A percentile compares a stretch with the other conserved stretches of the same genome.
phyloP scores from a whole-genome alignment of 768 basidiomycete genomes.

The Russula ochroleuca region DNA sequence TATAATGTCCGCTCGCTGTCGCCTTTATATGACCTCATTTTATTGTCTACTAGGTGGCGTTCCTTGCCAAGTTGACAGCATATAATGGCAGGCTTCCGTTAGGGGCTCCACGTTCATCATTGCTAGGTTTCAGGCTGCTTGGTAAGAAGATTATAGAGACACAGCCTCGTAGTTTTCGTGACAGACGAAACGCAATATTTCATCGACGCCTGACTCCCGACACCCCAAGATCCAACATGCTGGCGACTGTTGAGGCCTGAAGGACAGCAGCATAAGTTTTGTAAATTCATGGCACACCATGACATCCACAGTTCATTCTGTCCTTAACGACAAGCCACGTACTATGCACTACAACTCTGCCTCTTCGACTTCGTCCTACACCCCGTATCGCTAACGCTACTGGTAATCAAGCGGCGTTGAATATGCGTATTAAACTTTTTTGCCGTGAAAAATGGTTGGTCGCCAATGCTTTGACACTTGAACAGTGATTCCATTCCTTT shows the following conservation, averaged over 20 bases:
- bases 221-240: not conserved
- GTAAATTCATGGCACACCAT: not conserved
- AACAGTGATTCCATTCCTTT: not conserved
- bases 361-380: too few relatives aligned
- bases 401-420: constrained; percentile 1
- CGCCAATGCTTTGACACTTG: not conserved
- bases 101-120: constrained; percentile 2
- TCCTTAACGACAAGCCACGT: too few relatives aligned
- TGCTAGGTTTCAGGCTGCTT: constrained; percentile 7
- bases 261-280: not conserved
- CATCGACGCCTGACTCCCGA: not conserved
- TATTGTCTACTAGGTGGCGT: constrained; percentile 7
- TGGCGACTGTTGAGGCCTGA: not conserved
- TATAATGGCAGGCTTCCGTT: not conserved
- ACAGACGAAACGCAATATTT: not conserved
- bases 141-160: constrained; percentile 1
- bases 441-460: not conserved
- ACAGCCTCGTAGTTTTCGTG: not conserved
- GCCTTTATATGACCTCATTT: constrained; percentile 3
- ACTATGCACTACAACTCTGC: too few relatives aligned
- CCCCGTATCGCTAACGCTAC: not conserved
- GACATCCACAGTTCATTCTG: too few relatives aligned
- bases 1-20: constrained; percentile 9
- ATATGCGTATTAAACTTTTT: constrained; percentile 5
- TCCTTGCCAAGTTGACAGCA: not conserved